Base-by-base conservation (phyloP, 1,139 yeast genomes). In the Nadsonia commutata region DNA sequence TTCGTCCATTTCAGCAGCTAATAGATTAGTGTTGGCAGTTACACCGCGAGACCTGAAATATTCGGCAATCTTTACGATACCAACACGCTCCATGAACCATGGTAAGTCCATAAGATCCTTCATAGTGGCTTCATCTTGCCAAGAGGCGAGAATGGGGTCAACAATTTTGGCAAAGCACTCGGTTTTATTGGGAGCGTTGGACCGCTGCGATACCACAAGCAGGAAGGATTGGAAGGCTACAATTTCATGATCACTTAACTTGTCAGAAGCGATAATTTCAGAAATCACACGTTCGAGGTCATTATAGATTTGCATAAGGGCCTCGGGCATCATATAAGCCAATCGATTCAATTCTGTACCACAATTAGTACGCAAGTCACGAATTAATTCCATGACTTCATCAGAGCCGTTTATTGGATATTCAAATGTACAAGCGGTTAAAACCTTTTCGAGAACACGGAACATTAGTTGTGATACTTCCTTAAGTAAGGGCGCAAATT, bases 61-160 rank as follows among this genome's bases (percentile, higher is more conserved):
- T 45, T 82, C 81, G 0, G 96, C 95, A 56, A 93, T 90, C 58
- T 78, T 78, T 2, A 86, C 97, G 43, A 93, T 84, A 2, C 98
- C 98, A 45, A 93, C 72, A 54, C 97, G 73, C 61, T 88, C 97
- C 96, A 90, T 88, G 54, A 93, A 93, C 96, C 97, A 88, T 51
- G 85, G 95, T 43, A 93, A 68, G 56, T 90, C 94, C 59, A 79
- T 69, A 36, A 90, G 65, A 0, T 96, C 97, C 55, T 84, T 84
- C 52, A 85, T 86, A 0, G 97, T 88, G 17, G 77, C 80, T 16
- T 90, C 90, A 42, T 88, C 85, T 1, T 90, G 79, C 99, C 99
- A 93, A 0, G 95, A 93, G 31, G 74, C 66, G 41, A 93, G 66
- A 53, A 90, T 96, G 0, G 95, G 95, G 57, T 88, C 97, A 2